Conservation (phyloP, 352 stramenopile genomes). For the Globisporangium heterothallicum region DNA sequence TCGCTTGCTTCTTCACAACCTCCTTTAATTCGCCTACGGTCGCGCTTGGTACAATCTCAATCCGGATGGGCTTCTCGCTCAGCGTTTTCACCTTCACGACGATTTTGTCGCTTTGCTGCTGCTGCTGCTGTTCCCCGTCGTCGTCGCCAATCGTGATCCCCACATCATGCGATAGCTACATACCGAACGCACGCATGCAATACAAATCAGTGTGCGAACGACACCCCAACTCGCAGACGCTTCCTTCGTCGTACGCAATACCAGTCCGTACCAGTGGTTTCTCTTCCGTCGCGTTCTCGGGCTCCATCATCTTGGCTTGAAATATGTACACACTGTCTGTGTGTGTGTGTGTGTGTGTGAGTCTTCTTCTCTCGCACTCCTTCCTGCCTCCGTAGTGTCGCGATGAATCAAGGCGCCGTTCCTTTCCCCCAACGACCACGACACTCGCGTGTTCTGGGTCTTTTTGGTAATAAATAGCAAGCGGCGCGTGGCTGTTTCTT, state of each 20-base stretch:
- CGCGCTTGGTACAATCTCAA: constrained; percentile 63
- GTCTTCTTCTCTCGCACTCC: not conserved
- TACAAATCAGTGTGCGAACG: no score
- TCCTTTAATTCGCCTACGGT: constrained; percentile 72
- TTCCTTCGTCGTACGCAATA: no score
- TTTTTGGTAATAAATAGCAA: no score
- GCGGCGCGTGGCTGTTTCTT: no score
- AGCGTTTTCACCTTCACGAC: constrained; percentile 84
- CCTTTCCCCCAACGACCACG: no score
- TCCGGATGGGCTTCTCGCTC: constrained; percentile 75
- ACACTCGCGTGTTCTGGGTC: no score
- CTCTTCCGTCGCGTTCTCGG: constrained; percentile 51
- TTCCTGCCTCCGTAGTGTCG: not conserved
- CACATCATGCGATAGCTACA: constrained; percentile 43
- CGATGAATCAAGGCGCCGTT: no score
- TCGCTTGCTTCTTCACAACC: constrained; percentile 63
- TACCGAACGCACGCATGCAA: not conserved
- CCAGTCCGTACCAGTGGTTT: constrained; percentile 65
- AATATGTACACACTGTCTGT: not conserved
- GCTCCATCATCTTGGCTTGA: constrained; percentile 51
- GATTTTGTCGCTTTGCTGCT: constrained; percentile 39
- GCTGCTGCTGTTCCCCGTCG: constrained; percentile 14
- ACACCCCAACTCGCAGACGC: no score
- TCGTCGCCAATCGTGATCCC: constrained; percentile 37
- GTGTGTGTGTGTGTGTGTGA: not conserved